A percentile compares a stretch with the other conserved stretches of the same genome.
These are phyloP conservation scores for Colletotrichum viniferum DNA, from an alignment of 2,329 filamentous ascomycete genomes.

Conservation along the genomic window DNA sequence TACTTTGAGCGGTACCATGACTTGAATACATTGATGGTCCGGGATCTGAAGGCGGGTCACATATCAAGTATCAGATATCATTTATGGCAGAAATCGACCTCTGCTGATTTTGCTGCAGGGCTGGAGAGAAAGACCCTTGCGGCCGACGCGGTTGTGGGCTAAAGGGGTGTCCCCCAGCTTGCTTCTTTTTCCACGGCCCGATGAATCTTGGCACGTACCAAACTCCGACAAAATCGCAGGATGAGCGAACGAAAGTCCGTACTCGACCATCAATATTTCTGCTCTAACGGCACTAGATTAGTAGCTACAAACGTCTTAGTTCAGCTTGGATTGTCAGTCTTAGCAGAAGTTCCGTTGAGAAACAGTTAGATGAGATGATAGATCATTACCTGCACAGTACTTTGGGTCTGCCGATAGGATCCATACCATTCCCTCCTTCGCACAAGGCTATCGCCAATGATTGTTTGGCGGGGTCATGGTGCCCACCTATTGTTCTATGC, in stretches of 20 bases:
- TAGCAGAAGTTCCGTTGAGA: not conserved
- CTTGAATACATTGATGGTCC: not conserved
- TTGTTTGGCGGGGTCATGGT: not conserved
- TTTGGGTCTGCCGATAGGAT: not conserved
- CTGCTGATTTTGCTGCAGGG: not conserved
- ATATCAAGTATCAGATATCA: not conserved
- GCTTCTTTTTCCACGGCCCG: not conserved
- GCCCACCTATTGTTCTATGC: not conserved
- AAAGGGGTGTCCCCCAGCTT: not conserved
- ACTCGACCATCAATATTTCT: not conserved
- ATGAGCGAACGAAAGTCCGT: not conserved
- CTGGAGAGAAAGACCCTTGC: not conserved
- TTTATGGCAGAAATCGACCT: not conserved
- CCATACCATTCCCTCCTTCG: not conserved
- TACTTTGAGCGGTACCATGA: not conserved
- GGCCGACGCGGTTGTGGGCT: not conserved
- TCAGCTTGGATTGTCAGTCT: not conserved
- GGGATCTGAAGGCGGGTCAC: not conserved
- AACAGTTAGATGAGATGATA: not conserved
- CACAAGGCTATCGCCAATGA: not conserved
- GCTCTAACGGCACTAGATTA: not conserved
- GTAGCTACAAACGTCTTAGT: not conserved
- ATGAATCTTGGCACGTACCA: not conserved
- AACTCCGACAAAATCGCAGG: not conserved
- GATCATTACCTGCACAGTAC: not conserved